phyloP scores from a whole-genome alignment of 768 basidiomycete genomes.

The Macrolepiota albuminosa region DNA sequence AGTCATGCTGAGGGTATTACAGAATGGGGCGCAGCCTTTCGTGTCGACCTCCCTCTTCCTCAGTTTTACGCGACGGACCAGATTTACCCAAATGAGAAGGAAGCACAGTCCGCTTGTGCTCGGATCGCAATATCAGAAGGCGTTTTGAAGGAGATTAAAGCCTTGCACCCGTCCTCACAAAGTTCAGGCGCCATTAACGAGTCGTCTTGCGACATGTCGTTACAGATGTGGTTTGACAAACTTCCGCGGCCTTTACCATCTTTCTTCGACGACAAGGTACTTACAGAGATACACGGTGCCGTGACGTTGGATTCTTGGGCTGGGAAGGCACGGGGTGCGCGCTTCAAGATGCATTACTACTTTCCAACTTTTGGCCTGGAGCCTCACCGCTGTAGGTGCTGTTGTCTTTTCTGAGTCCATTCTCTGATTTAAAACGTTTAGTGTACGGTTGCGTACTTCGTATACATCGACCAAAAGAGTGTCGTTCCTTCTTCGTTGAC shows the following conservation, averaged over 20 bases:
- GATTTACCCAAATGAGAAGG: background rate
- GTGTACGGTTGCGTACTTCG: slow-evolving; percentile 52
- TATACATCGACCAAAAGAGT: slow-evolving; percentile 46
- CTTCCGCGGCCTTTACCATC: slow-evolving; percentile 65
- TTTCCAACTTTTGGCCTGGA: slow-evolving; percentile 28
- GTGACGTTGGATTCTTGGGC: slow-evolving; percentile 48
- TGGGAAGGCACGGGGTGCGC: slow-evolving; percentile 49
- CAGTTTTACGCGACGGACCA: background rate
- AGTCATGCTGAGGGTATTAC: background rate
- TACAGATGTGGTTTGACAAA: slow-evolving; percentile 60
- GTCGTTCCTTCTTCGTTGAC: slow-evolving; percentile 59
- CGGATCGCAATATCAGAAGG: background rate
- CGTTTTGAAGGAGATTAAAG: background rate
- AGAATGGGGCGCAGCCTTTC: slow-evolving; percentile 2
- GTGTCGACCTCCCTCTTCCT: background rate
- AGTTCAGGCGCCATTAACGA: background rate
- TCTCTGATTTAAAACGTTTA: background rate
- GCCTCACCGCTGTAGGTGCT: slow-evolving; percentile 37
- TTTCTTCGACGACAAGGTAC: slow-evolving; percentile 38
- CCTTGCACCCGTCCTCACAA: background rate
- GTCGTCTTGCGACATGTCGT: slow-evolving; percentile 22
- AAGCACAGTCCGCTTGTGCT: slow-evolving; percentile 2
- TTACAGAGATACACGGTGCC: slow-evolving; percentile 49
- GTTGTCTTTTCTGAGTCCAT: background rate
- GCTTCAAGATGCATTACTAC: slow-evolving; percentile 36